Evolutionary conservation across 1,284 basidiomycete species (phyloP), one percentile per base, ranked within the genome.

Genomic region (Ceratobasidium sp.): DNA sequence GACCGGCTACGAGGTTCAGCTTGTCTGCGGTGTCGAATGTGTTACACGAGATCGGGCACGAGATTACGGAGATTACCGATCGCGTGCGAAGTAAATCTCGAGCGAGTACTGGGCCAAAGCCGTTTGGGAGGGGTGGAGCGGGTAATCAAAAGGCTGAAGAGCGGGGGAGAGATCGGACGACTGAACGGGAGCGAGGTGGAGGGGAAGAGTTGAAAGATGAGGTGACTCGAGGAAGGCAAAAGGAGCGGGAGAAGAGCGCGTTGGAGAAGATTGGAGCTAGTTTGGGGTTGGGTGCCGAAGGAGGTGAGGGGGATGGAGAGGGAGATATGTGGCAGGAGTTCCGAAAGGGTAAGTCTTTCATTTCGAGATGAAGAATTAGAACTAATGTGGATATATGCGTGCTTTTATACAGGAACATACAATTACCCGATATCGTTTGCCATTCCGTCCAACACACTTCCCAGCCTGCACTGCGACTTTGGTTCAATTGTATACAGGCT

Each of bases 381-480:
- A 55, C 48, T 33, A 50, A 71, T 73, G 44, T 67, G 23, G 41
- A 41, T 73, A 33, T 62, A 35, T 76, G 27, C 59, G 33, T 16
- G 7, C 30, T 35, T 38, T 38, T 3, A 18, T 16, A 2, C 81
- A 94, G 95, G 96, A n/a, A 93, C 91, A 5, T 98, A 99, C 84
- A 96, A 93, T 57, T 99, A 96, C 84, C 96, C 97, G 0, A 94
- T 99, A 82, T 94, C 94, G 23, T 95, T 99, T 84, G 88, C 92
- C 3, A 91, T 99, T 66, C 96, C 97, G 0, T 88, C 91, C 3
- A 89, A 90, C 78, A 89, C 94, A 3, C 96, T 96, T 3, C 95
- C 97, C 0, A 92, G 92, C 0, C 87, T 98, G 78, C 88, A 89
- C 70, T 93, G 92, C 80, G 90, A 94, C 77, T 94, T 92, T 82